Evolutionary conservation across 2,329 filamentous ascomycete species (phyloP), one percentile per base, ranked within the genome.

Genomic region (Pseudogymnoascus pannorum): DNA sequence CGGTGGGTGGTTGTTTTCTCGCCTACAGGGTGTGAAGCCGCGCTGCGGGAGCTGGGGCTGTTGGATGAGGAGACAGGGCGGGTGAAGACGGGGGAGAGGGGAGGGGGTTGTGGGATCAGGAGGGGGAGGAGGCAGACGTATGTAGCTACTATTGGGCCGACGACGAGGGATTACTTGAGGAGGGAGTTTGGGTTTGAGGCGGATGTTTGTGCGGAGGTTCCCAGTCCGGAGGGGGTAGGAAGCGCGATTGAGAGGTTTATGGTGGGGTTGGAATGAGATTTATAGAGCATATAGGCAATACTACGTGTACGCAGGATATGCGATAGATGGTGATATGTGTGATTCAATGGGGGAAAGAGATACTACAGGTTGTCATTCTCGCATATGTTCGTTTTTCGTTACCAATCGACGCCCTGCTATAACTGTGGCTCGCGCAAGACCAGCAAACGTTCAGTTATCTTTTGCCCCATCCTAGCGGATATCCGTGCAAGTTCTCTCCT

Each of bases 61-160:
- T 69, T 86, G 16, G 80, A 85, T 61, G 69, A 73, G 4, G 70
- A 71, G 16, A 80, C 77, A 0, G 75, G 76, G 18, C 78, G 72
- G 67, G 75, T 71, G 18, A 69, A 69, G 33, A 33, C 18, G 4
- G 58, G 29, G 12, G 33, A 65, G 14, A 40, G 35, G 57, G 38
- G 60, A 54, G 35, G 61, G 16, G 8, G 61, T 63, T 60, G 60
- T 44, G 14, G 60, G 18, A 38, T 33, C 9, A 9, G 42, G 20
- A 22, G 33, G 44, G 62, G 58, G 57, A 70, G 72, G 26, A 75
- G 75, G 8, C 79, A 73, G 58, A 87, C 86, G 1, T 85, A 83
- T 64, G 79, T 97, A 64, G 91, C 88, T 12, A 95, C 92, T 0
- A 99, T 99, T 73, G 94, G 94, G 0, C 93, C 94, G 11, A 99